Conservation (phyloP, 176 grass and related monocot genomes). For the Luzula sylvatica region DNA sequence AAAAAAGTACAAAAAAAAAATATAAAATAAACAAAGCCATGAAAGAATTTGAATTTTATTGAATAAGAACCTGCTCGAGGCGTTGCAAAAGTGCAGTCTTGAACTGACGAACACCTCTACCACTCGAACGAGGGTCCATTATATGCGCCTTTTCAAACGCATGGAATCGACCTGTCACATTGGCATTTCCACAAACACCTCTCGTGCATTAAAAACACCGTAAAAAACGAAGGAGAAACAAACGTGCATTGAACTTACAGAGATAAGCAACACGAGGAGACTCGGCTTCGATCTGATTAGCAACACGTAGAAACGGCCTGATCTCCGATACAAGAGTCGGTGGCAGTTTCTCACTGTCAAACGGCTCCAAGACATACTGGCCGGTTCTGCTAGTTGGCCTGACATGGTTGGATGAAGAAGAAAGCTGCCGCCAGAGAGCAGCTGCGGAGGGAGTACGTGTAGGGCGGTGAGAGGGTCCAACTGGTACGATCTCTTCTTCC, state of each 20-base stretch:
- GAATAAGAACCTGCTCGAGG: constrained; percentile 63
- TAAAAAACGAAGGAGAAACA: background rate
- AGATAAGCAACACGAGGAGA: constrained; percentile 82
- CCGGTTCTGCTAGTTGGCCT: background rate
- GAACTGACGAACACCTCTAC: constrained; percentile 79
- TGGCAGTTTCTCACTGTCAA: constrained; percentile 89
- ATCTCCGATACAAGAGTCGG: constrained; percentile 58
- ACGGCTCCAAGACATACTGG: background rate
- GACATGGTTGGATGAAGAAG: background rate
- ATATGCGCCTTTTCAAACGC: constrained; percentile 86
- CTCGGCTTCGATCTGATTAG: constrained; percentile 65
- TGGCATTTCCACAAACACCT: constrained; percentile 30
- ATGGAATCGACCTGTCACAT: constrained; percentile 65
- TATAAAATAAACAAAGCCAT: background rate
- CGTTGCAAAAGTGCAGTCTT: constrained; percentile 84
- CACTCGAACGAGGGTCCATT: constrained; percentile 49
- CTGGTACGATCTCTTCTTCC: constrained; percentile 53
- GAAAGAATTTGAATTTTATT: constrained; percentile 3
- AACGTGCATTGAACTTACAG: constrained; percentile 36
- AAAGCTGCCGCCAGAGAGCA: background rate
- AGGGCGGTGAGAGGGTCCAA: constrained; percentile 29
- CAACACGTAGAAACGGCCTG: constrained; percentile 73
- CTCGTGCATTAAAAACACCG: background rate
- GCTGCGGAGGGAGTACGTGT: constrained; percentile 22
- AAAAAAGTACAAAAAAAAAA: constrained; percentile 17